Evolutionary conservation across 768 basidiomycete species (phyloP).

Genomic region (Trametes coccinea): DNA sequence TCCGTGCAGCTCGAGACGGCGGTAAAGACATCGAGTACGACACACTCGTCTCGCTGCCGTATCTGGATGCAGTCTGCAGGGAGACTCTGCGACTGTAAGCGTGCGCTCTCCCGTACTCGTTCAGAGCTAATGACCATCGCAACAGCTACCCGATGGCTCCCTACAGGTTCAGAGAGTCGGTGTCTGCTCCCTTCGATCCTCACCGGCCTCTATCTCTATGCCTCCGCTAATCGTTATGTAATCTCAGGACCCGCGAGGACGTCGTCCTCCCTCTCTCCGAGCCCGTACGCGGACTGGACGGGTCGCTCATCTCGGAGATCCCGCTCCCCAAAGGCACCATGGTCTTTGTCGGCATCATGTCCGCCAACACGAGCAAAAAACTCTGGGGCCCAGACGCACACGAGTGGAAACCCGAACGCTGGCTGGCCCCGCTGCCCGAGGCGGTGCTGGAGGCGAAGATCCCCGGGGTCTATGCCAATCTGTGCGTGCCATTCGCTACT

Average conservation of each 20-base stretch:
- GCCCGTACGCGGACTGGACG: slow-evolving; percentile 21
- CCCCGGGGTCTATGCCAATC: slow-evolving; percentile 23
- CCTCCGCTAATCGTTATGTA: no score
- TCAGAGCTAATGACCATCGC: neutral
- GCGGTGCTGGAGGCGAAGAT: slow-evolving; percentile 18
- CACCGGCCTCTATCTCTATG: slow-evolving; percentile 2
- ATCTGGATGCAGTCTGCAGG: slow-evolving; percentile 32
- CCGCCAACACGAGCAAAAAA: slow-evolving; percentile 41
- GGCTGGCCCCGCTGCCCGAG: slow-evolving; percentile 32
- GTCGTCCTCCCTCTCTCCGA: slow-evolving; percentile 40
- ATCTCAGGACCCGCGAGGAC: slow-evolving; percentile 34
- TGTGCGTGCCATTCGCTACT: slow-evolving; percentile 6
- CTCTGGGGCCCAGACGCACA: slow-evolving; percentile 48
- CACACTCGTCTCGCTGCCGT: slow-evolving; percentile 27
- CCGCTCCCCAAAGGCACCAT: slow-evolving; percentile 40
- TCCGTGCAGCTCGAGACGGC: neutral
- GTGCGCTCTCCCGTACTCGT: neutral
- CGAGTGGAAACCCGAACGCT: slow-evolving; percentile 45
- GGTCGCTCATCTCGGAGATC: slow-evolving; percentile 26
- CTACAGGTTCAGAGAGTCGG: slow-evolving; percentile 18
- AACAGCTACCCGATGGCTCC: slow-evolving; percentile 15
- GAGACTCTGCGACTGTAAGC: slow-evolving; percentile 30
- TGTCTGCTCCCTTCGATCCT: neutral
- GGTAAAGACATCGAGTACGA: slow-evolving; percentile 28
- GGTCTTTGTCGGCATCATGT: slow-evolving; percentile 39